Evolutionary conservation across 1,284 basidiomycete species (phyloP).

Genomic region (Austroboletus novae-zelandiae): DNA sequence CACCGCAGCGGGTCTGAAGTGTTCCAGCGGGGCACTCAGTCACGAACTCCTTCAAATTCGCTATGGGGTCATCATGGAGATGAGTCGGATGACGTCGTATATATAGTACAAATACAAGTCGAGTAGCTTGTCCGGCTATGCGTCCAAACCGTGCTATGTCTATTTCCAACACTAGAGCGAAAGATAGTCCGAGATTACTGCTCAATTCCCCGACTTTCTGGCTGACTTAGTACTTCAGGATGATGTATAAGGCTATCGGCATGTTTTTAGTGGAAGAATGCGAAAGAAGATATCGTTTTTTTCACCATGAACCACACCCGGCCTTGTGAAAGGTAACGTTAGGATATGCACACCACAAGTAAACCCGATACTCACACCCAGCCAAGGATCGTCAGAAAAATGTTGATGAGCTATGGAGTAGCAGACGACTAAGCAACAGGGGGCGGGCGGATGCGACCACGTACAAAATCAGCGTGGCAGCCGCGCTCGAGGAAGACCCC

Average conservation of each 20-base stretch:
- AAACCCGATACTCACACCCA: constrained; percentile 54
- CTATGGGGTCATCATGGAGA: too few species aligned
- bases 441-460: constrained; percentile 15
- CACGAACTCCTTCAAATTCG: too few species aligned
- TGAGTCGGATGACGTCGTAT: too few species aligned
- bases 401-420: constrained; percentile 57
- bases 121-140: not conserved
- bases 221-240: constrained; percentile 52
- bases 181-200: not conserved
- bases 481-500: constrained; percentile 81
- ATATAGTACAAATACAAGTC: not conserved
- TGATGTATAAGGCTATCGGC: constrained; percentile 65
- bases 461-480: constrained; percentile 65
- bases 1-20: too few species aligned
- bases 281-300: not conserved
- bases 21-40: too few species aligned
- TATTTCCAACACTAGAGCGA: not conserved
- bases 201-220: too few species aligned
- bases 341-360: not conserved
- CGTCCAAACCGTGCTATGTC: not conserved
- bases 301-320: constrained; percentile 73
- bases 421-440: not conserved
- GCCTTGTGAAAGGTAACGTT: constrained; percentile 38
- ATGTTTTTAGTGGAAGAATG: constrained; percentile 1
- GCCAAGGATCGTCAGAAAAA: constrained; percentile 66